These are phyloP conservation scores for Arachnopeziza araneosa DNA, from an alignment of 2,329 filamentous ascomycete genomes.

Conservation along the genomic window DNA sequence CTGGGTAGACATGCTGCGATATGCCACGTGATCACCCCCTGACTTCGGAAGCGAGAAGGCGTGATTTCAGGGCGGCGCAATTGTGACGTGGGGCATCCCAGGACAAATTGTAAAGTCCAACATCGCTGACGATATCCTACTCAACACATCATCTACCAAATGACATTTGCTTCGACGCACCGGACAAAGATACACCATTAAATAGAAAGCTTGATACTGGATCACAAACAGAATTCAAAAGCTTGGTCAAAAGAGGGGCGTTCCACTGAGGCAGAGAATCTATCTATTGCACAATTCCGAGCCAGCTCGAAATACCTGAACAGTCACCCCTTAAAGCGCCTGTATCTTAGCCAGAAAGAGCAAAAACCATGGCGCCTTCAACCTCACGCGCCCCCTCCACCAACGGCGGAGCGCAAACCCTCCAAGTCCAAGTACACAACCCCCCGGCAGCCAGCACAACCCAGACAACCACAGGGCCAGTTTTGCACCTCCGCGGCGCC, in stretches of 20 bases:
- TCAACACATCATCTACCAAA: too few species aligned
- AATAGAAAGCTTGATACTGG: too few species aligned
- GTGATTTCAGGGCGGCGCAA: neutral
- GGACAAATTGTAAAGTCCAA: too few species aligned
- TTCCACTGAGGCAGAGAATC: too few species aligned
- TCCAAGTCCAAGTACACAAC: neutral
- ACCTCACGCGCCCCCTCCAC: neutral
- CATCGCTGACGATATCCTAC: too few species aligned
- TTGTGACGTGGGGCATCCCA: neutral
- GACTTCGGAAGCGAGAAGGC: neutral
- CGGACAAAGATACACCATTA: too few species aligned
- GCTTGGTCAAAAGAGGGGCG: too few species aligned
- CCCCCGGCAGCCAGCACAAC: neutral
- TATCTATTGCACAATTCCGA: too few species aligned
- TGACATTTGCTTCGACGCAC: too few species aligned
- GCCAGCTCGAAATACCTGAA: neutral
- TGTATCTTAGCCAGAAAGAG: neutral
- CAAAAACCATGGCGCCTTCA: neutral
- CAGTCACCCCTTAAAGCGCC: neutral
- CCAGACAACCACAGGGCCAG: slow-evolving; percentile 7
- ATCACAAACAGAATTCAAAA: too few species aligned
- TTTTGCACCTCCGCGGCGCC: slow-evolving; percentile 28
- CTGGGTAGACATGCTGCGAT: too few species aligned
- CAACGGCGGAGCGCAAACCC: slow-evolving; percentile 2
- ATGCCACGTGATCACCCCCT: neutral